Conservation (phyloP, 2,329 filamentous ascomycete species). For the Xylaria sp. region DNA sequence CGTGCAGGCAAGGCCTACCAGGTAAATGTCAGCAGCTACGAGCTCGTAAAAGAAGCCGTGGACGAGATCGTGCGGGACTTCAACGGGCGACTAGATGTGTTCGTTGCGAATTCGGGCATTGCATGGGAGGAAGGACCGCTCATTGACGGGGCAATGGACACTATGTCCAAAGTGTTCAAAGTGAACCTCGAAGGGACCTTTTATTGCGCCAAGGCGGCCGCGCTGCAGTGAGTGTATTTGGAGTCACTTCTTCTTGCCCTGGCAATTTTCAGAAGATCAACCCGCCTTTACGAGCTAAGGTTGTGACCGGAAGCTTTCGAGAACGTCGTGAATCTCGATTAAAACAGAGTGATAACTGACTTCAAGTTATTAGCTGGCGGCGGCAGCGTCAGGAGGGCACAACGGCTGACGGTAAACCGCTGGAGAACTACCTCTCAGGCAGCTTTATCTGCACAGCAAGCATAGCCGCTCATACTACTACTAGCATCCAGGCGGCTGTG, state of each 20-base stretch:
- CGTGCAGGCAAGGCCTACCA: conserved; percentile 63
- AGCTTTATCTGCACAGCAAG: conserved; percentile 80
- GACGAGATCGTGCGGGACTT: conserved; percentile 66
- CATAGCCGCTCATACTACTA: conserved; percentile 80
- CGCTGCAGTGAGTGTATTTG: too few relatives aligned
- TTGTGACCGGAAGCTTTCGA: too few relatives aligned
- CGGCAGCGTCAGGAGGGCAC: conserved; percentile 72
- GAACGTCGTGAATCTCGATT: too few relatives aligned
- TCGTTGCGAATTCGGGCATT: conserved; percentile 80
- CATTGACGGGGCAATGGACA: conserved; percentile 66
- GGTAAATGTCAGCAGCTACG: conserved; percentile 62
- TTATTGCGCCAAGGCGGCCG: conserved; percentile 76
- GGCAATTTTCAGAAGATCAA: too few relatives aligned
- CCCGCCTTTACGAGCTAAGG: too few relatives aligned
- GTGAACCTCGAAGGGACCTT: conserved; percentile 79
- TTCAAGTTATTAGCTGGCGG: too few relatives aligned
- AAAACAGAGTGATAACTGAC: too few relatives aligned
- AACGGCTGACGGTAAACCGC: conserved; percentile 63
- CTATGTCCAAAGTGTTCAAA: conserved; percentile 70
- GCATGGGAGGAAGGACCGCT: conserved; percentile 73
- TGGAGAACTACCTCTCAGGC: conserved; percentile 66
- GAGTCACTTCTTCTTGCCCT: too few relatives aligned
- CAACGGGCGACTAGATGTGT: conserved; percentile 76
- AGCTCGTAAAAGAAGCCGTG: conserved; percentile 57
- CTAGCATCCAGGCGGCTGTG: conserved; percentile 73